These are phyloP conservation scores for Epichloe bromicola DNA, from an alignment of 2,329 filamentous ascomycete genomes.

Conservation along the genomic window DNA sequence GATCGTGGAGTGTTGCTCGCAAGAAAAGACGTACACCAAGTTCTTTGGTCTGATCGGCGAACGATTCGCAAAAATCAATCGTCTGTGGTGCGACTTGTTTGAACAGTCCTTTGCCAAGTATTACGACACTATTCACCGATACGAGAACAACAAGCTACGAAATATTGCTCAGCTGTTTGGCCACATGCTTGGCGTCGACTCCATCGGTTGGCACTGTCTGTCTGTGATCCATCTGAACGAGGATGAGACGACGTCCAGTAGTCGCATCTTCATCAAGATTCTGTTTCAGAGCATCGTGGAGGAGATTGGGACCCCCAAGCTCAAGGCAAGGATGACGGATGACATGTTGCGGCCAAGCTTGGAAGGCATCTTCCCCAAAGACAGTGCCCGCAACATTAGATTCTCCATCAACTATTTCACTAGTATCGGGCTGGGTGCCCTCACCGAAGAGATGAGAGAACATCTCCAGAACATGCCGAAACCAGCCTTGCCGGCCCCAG, in stretches of 20 bases:
- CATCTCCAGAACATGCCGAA: conserved; percentile 82
- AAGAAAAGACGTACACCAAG: conserved; percentile 94
- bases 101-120: conserved; percentile 84
- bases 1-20: conserved; percentile 93
- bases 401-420: conserved; percentile 99
- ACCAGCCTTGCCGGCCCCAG: conserved; percentile 58
- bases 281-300: conserved; percentile 86
- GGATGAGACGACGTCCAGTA: conserved; percentile 91
- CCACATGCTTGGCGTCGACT: conserved; percentile 76
- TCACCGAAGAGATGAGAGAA: conserved; percentile 93
- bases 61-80: conserved; percentile 89
- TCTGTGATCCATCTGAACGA: conserved; percentile 82
- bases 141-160: conserved; percentile 86
- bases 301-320: conserved; percentile 68
- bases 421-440: conserved; percentile 85
- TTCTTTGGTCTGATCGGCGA: conserved; percentile 94
- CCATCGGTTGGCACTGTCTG: conserved; percentile 84
- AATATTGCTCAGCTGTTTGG: conserved; percentile 95
- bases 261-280: conserved; percentile 97
- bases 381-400: conserved; percentile 78
- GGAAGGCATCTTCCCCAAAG: conserved; percentile 76
- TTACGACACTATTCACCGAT: conserved; percentile 94
- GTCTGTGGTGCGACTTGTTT: conserved; percentile 87
- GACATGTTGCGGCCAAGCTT: conserved; percentile 67
- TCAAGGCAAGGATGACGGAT: conserved; percentile 66